phyloP scores from a whole-genome alignment of 2,329 filamentous ascomycete genomes.

The Epichloe sylvatica region DNA sequence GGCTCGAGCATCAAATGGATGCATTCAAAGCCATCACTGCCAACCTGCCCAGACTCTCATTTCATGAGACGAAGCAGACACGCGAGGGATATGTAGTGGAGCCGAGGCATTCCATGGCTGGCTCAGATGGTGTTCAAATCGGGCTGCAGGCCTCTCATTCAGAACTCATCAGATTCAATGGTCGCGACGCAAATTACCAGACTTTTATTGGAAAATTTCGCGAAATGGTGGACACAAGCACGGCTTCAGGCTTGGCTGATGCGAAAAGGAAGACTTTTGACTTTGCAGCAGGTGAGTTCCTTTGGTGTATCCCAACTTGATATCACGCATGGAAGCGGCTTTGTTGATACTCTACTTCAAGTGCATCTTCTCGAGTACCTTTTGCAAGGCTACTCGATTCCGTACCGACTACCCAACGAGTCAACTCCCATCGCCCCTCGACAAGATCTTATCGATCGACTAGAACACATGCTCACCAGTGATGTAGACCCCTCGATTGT shows the following conservation, averaged over 20 bases:
- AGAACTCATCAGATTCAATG: constrained; percentile 12
- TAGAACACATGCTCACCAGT: constrained; percentile 9
- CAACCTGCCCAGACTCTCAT: constrained; percentile 12
- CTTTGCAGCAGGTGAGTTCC: constrained; percentile 7
- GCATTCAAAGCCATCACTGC: constrained; percentile 14
- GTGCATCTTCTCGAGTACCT: constrained; percentile 10
- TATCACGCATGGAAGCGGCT: neutral
- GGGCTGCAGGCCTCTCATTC: constrained; percentile 12
- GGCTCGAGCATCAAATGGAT: constrained; percentile 16
- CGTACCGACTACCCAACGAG: constrained; percentile 9
- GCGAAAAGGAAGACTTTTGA: constrained; percentile 11
- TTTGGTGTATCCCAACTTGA: neutral
- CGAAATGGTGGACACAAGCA: constrained; percentile 10
- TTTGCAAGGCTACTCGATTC: constrained; percentile 8
- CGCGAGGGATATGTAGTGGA: constrained; percentile 13
- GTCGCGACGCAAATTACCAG: constrained; percentile 13
- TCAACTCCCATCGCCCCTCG: constrained; percentile 7
- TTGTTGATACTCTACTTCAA: neutral
- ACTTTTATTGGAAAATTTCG: constrained; percentile 12
- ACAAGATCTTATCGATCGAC: constrained; percentile 7
- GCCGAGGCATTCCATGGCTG: constrained; percentile 12
- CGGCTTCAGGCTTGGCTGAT: constrained; percentile 8
- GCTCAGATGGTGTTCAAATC: constrained; percentile 14
- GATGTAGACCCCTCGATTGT: constrained; percentile 4
- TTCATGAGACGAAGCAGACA: constrained; percentile 15